A percentile compares a stretch with the other conserved stretches of the same genome.
Evolutionary conservation across 176 grass and related monocot genomes (phyloP).

Genomic region (Zizania latifolia): DNA sequence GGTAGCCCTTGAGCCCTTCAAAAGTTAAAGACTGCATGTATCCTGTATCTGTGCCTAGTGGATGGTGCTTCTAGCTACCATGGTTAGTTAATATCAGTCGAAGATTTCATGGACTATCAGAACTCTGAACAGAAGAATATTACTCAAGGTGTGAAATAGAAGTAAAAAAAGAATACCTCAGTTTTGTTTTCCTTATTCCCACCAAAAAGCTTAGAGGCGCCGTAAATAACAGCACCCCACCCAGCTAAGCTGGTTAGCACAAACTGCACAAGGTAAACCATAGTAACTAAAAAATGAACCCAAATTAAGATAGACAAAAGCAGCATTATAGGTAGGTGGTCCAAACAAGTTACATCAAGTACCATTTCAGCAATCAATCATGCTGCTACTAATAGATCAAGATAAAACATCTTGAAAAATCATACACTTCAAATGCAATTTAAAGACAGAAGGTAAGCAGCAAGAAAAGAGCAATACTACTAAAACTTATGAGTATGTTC

Average conservation of each 20-base stretch:
- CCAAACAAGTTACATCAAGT: no score
- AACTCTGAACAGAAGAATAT: background rate
- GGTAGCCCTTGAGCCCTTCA: background rate
- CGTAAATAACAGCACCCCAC: slow-evolving; percentile 55
- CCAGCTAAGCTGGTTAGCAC: slow-evolving; percentile 53
- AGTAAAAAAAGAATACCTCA: slow-evolving; percentile 40
- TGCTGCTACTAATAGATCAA: background rate
- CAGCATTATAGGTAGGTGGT: background rate
- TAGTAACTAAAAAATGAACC: background rate
- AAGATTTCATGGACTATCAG: background rate
- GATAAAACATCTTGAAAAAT: background rate
- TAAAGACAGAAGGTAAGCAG: background rate
- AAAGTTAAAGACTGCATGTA: background rate
- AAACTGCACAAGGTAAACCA: slow-evolving; percentile 40
- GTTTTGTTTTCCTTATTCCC: slow-evolving; percentile 48
- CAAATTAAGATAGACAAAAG: background rate
- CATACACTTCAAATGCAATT: background rate
- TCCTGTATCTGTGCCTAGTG: background rate
- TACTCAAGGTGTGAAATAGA: background rate
- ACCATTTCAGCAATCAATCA: no score
- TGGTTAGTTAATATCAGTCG: background rate
- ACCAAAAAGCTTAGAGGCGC: slow-evolving; percentile 38
- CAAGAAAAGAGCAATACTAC: background rate
- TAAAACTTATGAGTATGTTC: background rate
- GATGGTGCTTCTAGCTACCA: background rate